Conservation (phyloP, 495 filamentous ascomycete species). For the Daldinia loculata region DNA sequence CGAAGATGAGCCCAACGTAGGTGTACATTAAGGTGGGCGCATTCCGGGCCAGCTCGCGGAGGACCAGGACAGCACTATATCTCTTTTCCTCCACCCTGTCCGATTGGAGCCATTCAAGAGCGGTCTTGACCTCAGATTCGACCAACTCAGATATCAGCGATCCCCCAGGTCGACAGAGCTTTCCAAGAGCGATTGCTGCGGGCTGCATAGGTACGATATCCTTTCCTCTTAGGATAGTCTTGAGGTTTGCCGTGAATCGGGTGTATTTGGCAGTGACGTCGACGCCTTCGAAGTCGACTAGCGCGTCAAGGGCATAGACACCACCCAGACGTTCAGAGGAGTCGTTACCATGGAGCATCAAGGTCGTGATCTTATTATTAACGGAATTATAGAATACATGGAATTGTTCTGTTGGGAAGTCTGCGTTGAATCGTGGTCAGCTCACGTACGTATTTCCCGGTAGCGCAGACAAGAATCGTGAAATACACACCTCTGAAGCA, state of each 20-base stretch:
- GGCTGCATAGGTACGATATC: constrained; percentile 86
- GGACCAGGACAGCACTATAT: constrained; percentile 88
- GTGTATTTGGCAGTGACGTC: constrained; percentile 94
- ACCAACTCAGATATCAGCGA: constrained; percentile 95
- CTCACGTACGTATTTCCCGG: not conserved
- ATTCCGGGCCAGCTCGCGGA: constrained; percentile 87
- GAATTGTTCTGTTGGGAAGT: constrained; percentile 80
- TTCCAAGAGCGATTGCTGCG: constrained; percentile 86
- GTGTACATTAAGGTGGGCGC: constrained; percentile 93
- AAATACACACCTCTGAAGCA: constrained; percentile 47
- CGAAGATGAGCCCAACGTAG: constrained; percentile 88
- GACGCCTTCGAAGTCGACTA: constrained; percentile 96
- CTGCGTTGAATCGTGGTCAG: constrained; percentile 54
- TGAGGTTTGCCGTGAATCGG: constrained; percentile 88
- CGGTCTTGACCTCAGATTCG: constrained; percentile 93
- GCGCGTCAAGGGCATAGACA: constrained; percentile 86
- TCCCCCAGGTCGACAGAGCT: constrained; percentile 89
- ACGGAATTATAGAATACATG: constrained; percentile 79
- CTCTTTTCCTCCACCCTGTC: constrained; percentile 91
- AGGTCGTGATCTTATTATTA: constrained; percentile 74
- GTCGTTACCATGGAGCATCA: constrained; percentile 84
- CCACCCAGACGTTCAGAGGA: constrained; percentile 88
- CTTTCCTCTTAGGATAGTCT: constrained; percentile 84
- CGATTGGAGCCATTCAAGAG: constrained; percentile 94
- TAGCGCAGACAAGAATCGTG: not conserved